Conservation (phyloP, 2,329 filamentous ascomycete species). For the Diaporthe capsici region DNA sequence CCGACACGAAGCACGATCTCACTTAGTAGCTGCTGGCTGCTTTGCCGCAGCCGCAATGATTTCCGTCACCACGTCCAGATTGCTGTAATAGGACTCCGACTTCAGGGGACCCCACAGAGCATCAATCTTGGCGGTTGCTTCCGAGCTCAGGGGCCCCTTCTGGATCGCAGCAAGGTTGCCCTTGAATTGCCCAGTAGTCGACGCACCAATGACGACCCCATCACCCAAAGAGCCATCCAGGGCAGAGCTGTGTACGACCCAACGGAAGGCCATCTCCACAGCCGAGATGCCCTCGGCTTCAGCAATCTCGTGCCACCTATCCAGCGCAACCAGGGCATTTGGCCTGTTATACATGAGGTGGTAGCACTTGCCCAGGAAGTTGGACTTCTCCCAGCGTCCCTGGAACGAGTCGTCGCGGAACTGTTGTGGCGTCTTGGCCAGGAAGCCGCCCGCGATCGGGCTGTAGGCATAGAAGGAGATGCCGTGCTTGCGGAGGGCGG, state of each 20-base stretch:
- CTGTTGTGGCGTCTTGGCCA: constrained; percentile 59
- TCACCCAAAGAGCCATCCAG: constrained; percentile 53
- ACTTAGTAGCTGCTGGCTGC: too few relatives aligned
- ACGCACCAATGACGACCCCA: constrained; percentile 56
- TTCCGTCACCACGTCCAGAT: too few relatives aligned
- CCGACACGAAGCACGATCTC: too few relatives aligned
- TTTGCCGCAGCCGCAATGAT: too few relatives aligned
- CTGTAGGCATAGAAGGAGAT: constrained; percentile 58
- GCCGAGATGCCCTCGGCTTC: constrained; percentile 68
- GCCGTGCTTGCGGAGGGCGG: constrained; percentile 57
- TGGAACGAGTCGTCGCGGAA: constrained; percentile 51
- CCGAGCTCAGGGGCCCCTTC: constrained; percentile 33
- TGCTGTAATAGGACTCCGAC: not conserved
- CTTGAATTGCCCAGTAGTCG: constrained; percentile 53
- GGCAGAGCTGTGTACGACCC: constrained; percentile 70
- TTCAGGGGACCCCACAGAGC: constrained; percentile 30
- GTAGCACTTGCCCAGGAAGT: constrained; percentile 59
- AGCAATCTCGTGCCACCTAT: constrained; percentile 52
- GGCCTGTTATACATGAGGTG: constrained; percentile 43
- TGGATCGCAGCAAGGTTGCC: constrained; percentile 45
- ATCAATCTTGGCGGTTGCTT: constrained; percentile 29
- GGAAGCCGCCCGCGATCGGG: constrained; percentile 72
- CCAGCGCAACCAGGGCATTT: constrained; percentile 68
- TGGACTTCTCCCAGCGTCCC: constrained; percentile 53
- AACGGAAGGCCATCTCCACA: constrained; percentile 73